Evolutionary conservation across 176 grass and related monocot genomes (phyloP).

Genomic region (Bolboschoenus planiculmis): DNA sequence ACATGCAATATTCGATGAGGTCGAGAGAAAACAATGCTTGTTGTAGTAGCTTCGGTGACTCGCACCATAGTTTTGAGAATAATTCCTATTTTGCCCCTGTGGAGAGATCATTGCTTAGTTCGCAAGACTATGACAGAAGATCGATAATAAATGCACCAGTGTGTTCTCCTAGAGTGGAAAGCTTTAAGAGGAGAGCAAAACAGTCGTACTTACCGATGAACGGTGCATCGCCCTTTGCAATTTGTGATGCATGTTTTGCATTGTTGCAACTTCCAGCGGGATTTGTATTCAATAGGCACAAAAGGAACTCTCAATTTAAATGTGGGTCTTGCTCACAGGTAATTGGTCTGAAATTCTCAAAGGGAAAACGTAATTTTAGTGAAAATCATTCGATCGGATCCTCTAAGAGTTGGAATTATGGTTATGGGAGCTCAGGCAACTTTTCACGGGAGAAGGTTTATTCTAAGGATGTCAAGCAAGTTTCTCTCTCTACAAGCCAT

Average conservation of each 20-base stretch:
- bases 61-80: constrained; percentile 36
- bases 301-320: constrained; percentile 31
- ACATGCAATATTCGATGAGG: constrained; percentile 37
- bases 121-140: constrained; percentile 49
- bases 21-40: constrained; percentile 39
- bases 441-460: constrained; percentile 30
- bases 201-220: constrained; percentile 47
- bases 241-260: constrained; percentile 68
- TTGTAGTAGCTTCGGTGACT: constrained; percentile 31
- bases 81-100: constrained; percentile 36
- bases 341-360: constrained; percentile 33
- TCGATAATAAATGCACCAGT: constrained; percentile 37
- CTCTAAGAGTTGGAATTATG: constrained; percentile 25
- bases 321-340: constrained; percentile 70
- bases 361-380: constrained; percentile 22
- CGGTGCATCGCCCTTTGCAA: constrained; percentile 67
- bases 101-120: constrained; percentile 41
- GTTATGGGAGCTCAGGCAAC: constrained; percentile 31
- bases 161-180: constrained; percentile 49
- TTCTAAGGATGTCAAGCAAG: constrained; percentile 24
- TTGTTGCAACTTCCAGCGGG: constrained; percentile 63
- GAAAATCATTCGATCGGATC: constrained; percentile 13
- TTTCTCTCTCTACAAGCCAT: constrained; percentile 35
- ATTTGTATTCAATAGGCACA: constrained; percentile 37
- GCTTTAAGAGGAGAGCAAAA: constrained; percentile 48